These are phyloP conservation scores for Paragyromitra xinjiangensis DNA, from an alignment of 495 filamentous ascomycete genomes.

Conservation along the genomic window DNA sequence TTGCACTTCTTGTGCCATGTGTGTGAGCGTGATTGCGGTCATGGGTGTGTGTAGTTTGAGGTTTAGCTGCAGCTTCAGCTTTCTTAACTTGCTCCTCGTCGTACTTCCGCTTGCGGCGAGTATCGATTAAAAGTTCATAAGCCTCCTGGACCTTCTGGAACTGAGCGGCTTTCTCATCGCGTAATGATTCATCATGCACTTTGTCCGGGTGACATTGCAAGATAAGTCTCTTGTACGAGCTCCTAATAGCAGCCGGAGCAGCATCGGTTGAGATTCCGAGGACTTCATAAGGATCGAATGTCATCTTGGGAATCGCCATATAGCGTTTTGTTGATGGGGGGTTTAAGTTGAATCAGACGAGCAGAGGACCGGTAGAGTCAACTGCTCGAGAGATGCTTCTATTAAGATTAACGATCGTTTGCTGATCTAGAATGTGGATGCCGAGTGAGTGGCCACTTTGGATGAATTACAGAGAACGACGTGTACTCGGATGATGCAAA, in stretches of 20 bases:
- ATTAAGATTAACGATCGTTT: slow-evolving; percentile 47
- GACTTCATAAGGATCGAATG: slow-evolving; percentile 82
- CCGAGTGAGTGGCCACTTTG: slow-evolving; percentile 44
- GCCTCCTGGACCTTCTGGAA: slow-evolving; percentile 94
- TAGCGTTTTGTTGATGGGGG: slow-evolving; percentile 2
- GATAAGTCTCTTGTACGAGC: slow-evolving; percentile 88
- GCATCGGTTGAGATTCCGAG: slow-evolving; percentile 82
- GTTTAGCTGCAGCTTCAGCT: slow-evolving; percentile 63
- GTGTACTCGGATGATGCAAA: slow-evolving; percentile 47
- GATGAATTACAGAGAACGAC: slow-evolving; percentile 48
- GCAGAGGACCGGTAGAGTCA: slow-evolving; percentile 47
- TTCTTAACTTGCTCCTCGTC: slow-evolving; percentile 75
- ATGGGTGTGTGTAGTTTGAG: slow-evolving; percentile 29
- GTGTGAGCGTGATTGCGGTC: slow-evolving; percentile 4
- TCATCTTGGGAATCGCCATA: slow-evolving; percentile 54
- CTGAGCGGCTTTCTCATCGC: slow-evolving; percentile 75
- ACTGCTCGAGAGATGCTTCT: slow-evolving; percentile 45
- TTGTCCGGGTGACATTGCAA: slow-evolving; percentile 97
- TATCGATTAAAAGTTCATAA: slow-evolving; percentile 89
- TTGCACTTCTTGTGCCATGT: slow-evolving; percentile 31
- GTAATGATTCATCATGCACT: slow-evolving; percentile 76
- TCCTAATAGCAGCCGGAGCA: slow-evolving; percentile 75
- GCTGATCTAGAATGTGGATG: slow-evolving; percentile 26
- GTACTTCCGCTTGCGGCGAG: slow-evolving; percentile 73
- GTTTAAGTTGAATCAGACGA: slow-evolving; percentile 29